Base-by-base conservation (phyloP, 306 rosid species). In the Sicyos baderoa region DNA sequence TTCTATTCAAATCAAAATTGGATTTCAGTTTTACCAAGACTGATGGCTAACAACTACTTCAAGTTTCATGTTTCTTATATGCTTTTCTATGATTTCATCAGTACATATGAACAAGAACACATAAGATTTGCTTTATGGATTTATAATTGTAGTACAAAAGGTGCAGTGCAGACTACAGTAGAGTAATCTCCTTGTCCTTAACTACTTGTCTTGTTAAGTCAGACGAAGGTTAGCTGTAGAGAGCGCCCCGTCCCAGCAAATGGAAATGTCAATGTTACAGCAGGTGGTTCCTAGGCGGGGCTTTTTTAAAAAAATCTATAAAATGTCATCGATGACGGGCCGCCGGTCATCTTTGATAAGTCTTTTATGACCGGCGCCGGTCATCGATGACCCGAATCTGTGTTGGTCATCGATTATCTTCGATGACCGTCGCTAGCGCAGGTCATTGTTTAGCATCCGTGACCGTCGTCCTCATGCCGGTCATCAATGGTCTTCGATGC, bases 231-330 rank as follows among this genome's bases (percentile, higher is more conserved):
- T 86, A 82, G 97, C 92, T 61, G 89, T 70, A 27, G 97, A 92
- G 52, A 89, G 77, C 80, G 78, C 82, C 72, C 92, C 96, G 67
- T 80, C 97, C 22, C 97, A 86, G 84, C 97, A 89, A 67, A 89
- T 89, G 96, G 96, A 92, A 79, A 83, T 92, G 96, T 86, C 96
- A 60, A 84, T 87, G 96, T 78, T 92, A 71, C 97, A 92, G 77
- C 97, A 87, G 86, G 96, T 89, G 78, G 95, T 86, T 73, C 95
- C 97, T 52, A 77, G 81, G 71, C 97, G 87, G 13, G 92, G n/a
- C n/a, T n/a, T n/a, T n/a, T n/a, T n/a, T n/a, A n/a, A n/a, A n/a
- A n/a, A n/a, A n/a, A n/a, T n/a, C n/a, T n/a, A n/a, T n/a, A n/a
- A n/a, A n/a, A n/a, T n/a, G n/a, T n/a, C n/a, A n/a, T n/a, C n/a